Base-by-base conservation (phyloP, 805 yeast genomes). In the Yarrowia alimentaria region DNA sequence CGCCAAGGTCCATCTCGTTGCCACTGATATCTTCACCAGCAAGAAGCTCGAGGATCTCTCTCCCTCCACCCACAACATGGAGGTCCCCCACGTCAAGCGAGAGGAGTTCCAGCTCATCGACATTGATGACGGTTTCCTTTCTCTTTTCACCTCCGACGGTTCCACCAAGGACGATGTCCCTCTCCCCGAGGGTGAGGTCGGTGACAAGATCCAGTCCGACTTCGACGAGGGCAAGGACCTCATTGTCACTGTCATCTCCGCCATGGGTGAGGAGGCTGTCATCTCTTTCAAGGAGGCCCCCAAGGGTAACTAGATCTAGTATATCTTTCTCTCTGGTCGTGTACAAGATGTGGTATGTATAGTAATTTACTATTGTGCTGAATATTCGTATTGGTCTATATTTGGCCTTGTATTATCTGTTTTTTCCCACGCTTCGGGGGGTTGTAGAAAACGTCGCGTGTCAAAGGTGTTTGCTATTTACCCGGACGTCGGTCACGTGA, bases 11-110 rank as follows among this genome's bases (percentile, higher is more conserved):
- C 98, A 93, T 78, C 82, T 93, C 78, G 98, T 93, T 63, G 98
- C 98, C 71, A 83, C 86, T 67, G 99, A 93, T 75, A 91, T 93
- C 74, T 93, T 93, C 91, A 93, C 99, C 68, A 85, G 87, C 75
- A 93, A 93, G 90, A 93, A 93, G 81, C 83, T 90, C 75, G 99
- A 93, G 83, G 99, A 93, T 78, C 85, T 93, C 74, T 93, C 99
- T 64, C 99, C 99, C 77, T 93, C 99, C 60, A 93, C 99, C 79
- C 99, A 93, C 83, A 93, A 93, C 80, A 90, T 93, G 98, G 97
- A 91, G 77, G 98, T 91, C 71, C 99, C 99, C 76, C 83, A 88
- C 73, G 99, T 93, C 67, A 69, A 74, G 69, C 94, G 99, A 83
- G 80, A 83, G 64, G 99, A 93, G 81, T 93, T 60, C 85, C 96